phyloP scores from a whole-genome alignment of 2,329 filamentous ascomycete genomes.

The Arthrobotrys entomopaga region DNA sequence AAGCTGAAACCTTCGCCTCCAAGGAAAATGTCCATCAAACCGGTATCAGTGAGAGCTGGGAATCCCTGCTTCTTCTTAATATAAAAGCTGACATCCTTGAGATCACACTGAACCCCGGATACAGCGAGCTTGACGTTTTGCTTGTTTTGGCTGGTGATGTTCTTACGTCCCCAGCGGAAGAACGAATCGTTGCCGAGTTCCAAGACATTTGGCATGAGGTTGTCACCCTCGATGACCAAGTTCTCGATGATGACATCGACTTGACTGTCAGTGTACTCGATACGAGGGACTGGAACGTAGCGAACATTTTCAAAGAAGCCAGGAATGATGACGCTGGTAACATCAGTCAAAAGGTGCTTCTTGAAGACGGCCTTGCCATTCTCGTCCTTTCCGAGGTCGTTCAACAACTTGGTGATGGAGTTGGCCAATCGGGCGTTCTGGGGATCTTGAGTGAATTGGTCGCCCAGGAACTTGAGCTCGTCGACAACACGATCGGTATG shows the following conservation, averaged over 20 bases:
- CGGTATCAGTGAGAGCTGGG: constrained; percentile 84
- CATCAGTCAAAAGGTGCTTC: constrained; percentile 87
- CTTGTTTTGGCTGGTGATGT: constrained; percentile 79
- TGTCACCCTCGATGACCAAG: constrained; percentile 92
- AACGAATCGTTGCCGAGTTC: constrained; percentile 93
- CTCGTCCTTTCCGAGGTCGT: constrained; percentile 85
- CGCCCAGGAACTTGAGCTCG: constrained; percentile 86
- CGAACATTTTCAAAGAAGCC: constrained; percentile 82
- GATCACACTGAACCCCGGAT: constrained; percentile 90
- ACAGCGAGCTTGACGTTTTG: constrained; percentile 87
- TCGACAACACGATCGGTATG: constrained; percentile 88
- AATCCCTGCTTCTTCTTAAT: constrained; percentile 95
- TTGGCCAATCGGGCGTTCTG: constrained; percentile 83
- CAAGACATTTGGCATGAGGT: constrained; percentile 90
- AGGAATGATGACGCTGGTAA: constrained; percentile 87
- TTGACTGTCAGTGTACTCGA: constrained; percentile 86
- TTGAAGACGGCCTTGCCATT: constrained; percentile 90
- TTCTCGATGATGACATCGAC: constrained; percentile 94
- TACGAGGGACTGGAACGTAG: constrained; percentile 91
- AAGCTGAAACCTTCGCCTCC: constrained; percentile 89
- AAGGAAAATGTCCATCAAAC: constrained; percentile 87
- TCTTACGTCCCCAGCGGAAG: constrained; percentile 93
- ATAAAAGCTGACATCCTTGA: constrained; percentile 89
- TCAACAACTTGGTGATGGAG: constrained; percentile 84
- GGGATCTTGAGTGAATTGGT: constrained; percentile 88